phyloP scores from a whole-genome alignment of 495 filamentous ascomycete species.

The Penicillium bialowiezense region DNA sequence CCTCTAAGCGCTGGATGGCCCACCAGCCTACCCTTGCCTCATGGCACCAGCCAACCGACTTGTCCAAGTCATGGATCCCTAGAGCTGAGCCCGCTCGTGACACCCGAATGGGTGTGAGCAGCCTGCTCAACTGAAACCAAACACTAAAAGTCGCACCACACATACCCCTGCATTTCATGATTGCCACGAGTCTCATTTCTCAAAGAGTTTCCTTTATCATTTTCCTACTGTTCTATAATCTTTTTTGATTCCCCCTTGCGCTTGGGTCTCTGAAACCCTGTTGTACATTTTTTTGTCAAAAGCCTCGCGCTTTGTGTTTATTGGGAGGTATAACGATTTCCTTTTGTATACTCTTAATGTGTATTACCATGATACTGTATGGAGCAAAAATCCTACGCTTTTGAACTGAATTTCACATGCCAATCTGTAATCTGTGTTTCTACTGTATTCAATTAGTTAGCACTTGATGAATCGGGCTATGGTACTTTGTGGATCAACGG shows the following conservation, averaged over 20 bases:
- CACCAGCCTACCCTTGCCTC: conserved; percentile 26
- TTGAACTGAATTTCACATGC: conserved; percentile 8
- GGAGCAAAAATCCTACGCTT: conserved; percentile 21
- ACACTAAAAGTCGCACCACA: conserved; percentile 1
- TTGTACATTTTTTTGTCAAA: conserved; percentile 35
- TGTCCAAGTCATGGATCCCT: conserved; percentile 23
- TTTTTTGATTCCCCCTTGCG: conserved; percentile 20
- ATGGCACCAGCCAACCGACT: conserved; percentile 28
- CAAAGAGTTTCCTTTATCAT: conserved; percentile 5
- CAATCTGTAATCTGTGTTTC: conserved; percentile 9
- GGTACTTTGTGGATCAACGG: too few relatives aligned
- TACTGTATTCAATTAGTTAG: neutral
- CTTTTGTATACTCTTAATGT: conserved; percentile 38
- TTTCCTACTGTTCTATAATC: conserved; percentile 17
- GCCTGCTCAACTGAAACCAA: conserved; percentile 33
- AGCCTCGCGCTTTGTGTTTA: conserved; percentile 23
- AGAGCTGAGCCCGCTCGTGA: conserved; percentile 33
- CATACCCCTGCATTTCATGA: conserved; percentile 6
- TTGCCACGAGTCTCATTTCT: conserved; percentile 13
- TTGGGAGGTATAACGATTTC: conserved; percentile 21
- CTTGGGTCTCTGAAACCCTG: conserved; percentile 11
- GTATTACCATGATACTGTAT: conserved; percentile 36
- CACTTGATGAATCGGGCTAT: neutral
- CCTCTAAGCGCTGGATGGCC: conserved; percentile 34
- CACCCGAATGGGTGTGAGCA: conserved; percentile 44